Conservation (phyloP, 2,329 filamentous ascomycete genomes). For the Cephalotrichum gorgonifer region DNA sequence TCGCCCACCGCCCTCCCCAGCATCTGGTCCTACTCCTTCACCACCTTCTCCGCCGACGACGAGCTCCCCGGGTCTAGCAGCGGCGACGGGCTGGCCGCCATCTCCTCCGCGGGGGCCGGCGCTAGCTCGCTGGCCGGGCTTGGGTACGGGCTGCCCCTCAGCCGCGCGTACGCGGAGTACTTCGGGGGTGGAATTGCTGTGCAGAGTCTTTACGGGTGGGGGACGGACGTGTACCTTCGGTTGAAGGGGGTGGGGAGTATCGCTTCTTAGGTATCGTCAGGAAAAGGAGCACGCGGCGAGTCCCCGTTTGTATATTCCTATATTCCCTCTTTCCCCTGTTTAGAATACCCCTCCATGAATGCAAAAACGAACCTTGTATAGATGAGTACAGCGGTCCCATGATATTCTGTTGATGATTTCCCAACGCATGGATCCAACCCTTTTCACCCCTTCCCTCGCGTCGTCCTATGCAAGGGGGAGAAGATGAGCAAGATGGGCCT, state of each 20-base stretch:
- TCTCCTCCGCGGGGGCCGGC: slow-evolving; percentile 61
- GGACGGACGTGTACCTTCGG: slow-evolving; percentile 57
- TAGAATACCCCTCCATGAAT: too few relatives aligned
- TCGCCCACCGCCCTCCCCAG: slow-evolving; percentile 70
- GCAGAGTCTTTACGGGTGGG: slow-evolving; percentile 96
- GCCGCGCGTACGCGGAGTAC: slow-evolving; percentile 92
- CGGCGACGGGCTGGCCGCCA: slow-evolving; percentile 55
- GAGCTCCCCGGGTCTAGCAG: slow-evolving; percentile 29
- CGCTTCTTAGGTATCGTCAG: slow-evolving; percentile 21
- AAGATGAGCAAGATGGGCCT: too few relatives aligned
- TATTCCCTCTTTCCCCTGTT: too few relatives aligned
- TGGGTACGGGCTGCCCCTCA: slow-evolving; percentile 84
- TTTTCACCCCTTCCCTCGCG: too few relatives aligned
- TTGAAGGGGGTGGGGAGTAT: slow-evolving; percentile 53
- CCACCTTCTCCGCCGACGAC: slow-evolving; percentile 67
- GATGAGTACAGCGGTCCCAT: too few relatives aligned
- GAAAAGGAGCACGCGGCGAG: too few relatives aligned
- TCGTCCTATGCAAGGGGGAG: too few relatives aligned
- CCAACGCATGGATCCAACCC: too few relatives aligned
- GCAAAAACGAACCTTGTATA: too few relatives aligned
- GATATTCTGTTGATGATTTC: too few relatives aligned
- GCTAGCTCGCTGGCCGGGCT: slow-evolving; percentile 82
- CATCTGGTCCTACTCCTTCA: slow-evolving; percentile 97
- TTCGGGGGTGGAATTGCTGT: slow-evolving; percentile 92
- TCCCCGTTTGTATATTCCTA: too few relatives aligned